Conservation (phyloP, 2,329 filamentous ascomycete genomes). For the Epichloe festucae region DNA sequence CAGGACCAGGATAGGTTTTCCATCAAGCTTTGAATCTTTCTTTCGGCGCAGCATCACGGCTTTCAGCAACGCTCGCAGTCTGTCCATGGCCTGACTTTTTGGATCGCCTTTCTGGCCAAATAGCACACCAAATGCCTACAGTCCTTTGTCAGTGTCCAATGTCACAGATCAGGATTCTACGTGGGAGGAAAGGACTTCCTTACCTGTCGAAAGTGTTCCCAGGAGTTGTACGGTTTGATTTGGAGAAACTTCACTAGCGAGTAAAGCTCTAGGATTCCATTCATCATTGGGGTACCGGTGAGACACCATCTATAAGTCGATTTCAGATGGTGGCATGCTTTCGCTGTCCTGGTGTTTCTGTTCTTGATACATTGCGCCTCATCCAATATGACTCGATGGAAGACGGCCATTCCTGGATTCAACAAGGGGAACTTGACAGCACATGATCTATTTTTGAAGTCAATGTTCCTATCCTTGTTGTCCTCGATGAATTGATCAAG, state of each 20-base stretch:
- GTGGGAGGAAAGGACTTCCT: constrained; percentile 10
- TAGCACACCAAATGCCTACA: constrained; percentile 28
- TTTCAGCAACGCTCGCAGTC: constrained; percentile 63
- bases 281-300: constrained; percentile 83
- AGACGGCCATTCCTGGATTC: constrained; percentile 45
- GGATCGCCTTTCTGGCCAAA: constrained; percentile 32
- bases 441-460: constrained; percentile 24
- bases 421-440: constrained; percentile 41
- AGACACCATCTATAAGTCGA: constrained; percentile 68
- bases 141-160: constrained; percentile 6
- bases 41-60: constrained; percentile 72
- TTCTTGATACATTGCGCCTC: constrained; percentile 81
- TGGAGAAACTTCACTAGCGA: constrained; percentile 65
- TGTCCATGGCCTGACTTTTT: constrained; percentile 50
- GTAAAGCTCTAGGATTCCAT: constrained; percentile 63
- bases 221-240: constrained; percentile 61
- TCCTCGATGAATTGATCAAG: constrained; percentile 40
- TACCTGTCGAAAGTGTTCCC: constrained; percentile 46
- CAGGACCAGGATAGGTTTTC: constrained; percentile 65
- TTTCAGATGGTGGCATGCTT: constrained; percentile 52
- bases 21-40: constrained; percentile 68
- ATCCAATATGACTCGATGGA: constrained; percentile 72
- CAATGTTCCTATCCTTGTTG: constrained; percentile 25
- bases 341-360: constrained; percentile 55
- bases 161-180: not conserved